Conservation (phyloP, 352 stramenopile species). For the Phytopythium litorale region DNA sequence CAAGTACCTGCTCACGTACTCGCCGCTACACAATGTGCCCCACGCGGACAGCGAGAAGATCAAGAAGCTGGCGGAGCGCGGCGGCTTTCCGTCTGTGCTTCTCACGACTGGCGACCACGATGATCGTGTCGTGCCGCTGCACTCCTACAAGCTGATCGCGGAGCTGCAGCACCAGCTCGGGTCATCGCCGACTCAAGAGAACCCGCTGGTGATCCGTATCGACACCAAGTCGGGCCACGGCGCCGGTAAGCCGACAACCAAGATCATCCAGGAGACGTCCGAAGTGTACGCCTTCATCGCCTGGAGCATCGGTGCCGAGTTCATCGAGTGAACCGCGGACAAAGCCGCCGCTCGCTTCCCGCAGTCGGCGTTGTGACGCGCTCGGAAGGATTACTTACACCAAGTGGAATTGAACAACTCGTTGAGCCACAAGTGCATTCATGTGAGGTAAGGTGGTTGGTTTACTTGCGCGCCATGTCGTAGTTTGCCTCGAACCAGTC, state of each 20-base stretch:
- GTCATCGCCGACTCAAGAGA: conserved; percentile 49
- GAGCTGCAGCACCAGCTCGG: conserved; percentile 83
- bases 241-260: conserved; percentile 85
- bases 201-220: conserved; percentile 88
- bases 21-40: conserved; percentile 87
- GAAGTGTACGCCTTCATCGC: conserved; percentile 88
- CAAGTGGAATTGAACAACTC: not conserved
- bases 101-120: conserved; percentile 90
- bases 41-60: conserved; percentile 39
- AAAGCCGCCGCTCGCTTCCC: not conserved
- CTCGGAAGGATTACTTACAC: not conserved
- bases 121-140: conserved; percentile 86
- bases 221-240: conserved; percentile 89
- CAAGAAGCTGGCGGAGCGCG: conserved; percentile 41
- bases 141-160: conserved; percentile 90
- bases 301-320: conserved; percentile 53
- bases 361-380: not conserved
- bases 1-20: conserved; percentile 83
- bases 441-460: not conserved
- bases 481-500: conserved; percentile 56
- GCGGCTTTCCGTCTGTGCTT: conserved; percentile 77
- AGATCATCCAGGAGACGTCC: conserved; percentile 84
- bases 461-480: conserved; percentile 36
- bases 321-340: conserved; percentile 22
- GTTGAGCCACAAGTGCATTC: not conserved